Conservation (phyloP, 305 asterid species). For the Fraxinus ornus region DNA sequence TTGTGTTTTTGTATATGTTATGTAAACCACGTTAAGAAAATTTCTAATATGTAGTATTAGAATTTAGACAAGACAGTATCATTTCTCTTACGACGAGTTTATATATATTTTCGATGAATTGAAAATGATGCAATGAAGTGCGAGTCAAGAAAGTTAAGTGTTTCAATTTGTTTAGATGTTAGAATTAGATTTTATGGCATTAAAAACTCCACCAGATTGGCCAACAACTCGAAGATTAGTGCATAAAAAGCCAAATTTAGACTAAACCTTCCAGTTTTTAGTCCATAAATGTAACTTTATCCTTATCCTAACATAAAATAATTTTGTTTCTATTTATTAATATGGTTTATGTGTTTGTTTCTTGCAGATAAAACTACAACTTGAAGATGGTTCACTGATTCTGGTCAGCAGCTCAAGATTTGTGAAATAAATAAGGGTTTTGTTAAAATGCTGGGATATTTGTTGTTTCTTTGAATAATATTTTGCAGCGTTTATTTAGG, state of each 20-base stretch:
- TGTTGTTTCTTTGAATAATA: neutral
- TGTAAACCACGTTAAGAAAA: neutral
- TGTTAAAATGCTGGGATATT: neutral
- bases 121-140: neutral
- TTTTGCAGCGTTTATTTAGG: slow-evolving; percentile 33
- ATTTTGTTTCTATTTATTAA: neutral
- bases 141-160: neutral
- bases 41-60: neutral
- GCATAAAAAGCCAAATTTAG: neutral
- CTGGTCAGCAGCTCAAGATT: neutral
- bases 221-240: neutral
- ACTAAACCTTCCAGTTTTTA: neutral
- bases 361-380: slow-evolving; percentile 20
- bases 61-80: neutral
- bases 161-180: neutral
- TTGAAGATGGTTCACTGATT: slow-evolving; percentile 15
- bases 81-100: neutral
- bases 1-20: neutral
- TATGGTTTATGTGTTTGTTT: neutral
- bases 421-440: neutral
- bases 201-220: slow-evolving; percentile 9
- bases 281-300: slow-evolving; percentile 2
- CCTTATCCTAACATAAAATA: neutral
- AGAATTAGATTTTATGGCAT: neutral
- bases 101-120: neutral